phyloP scores from a whole-genome alignment of 805 yeast species.

The Priceomyces fermenticarens region DNA sequence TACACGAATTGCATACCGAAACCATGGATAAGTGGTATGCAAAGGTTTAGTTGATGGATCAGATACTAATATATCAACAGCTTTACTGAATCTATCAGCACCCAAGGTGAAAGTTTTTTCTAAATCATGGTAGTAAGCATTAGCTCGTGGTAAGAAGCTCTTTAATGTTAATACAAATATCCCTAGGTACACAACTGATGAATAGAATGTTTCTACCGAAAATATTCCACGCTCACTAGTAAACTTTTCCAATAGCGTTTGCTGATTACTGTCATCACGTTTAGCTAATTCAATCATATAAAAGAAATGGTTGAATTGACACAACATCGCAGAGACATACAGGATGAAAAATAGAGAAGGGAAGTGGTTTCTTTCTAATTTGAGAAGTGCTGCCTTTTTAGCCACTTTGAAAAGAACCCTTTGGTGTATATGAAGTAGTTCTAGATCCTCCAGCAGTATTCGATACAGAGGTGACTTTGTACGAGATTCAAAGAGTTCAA shows the following conservation, averaged over 20 bases:
- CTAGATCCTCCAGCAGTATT: not conserved
- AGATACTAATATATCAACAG: constrained; percentile 11
- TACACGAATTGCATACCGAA: not conserved
- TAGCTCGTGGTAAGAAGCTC: constrained; percentile 6
- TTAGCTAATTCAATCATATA: constrained; percentile 11
- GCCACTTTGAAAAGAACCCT: constrained; percentile 12
- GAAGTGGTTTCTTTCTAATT: constrained; percentile 24
- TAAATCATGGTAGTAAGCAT: constrained; percentile 10
- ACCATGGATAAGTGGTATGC: not conserved
- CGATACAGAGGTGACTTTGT: not conserved
- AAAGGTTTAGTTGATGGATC: constrained; percentile 3
- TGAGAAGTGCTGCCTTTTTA: constrained; percentile 25
- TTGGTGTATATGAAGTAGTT: constrained; percentile 12
- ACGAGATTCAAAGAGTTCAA: constrained; percentile 2
- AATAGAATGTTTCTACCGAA: constrained; percentile 15
- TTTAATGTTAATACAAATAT: constrained; percentile 18
- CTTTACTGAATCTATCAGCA: constrained; percentile 10
- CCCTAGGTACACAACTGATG: constrained; percentile 16
- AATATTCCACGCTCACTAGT: not conserved
- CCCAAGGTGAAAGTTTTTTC: constrained; percentile 8
- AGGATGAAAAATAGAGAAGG: constrained; percentile 25
- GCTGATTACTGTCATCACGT: not conserved
- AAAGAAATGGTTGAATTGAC: constrained; percentile 21
- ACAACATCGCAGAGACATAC: constrained; percentile 22
- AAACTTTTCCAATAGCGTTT: not conserved